These are phyloP conservation scores for Xenosphaeropsis pyriputrescens DNA, from an alignment of 2,329 filamentous ascomycete species.

Conservation along the genomic window DNA sequence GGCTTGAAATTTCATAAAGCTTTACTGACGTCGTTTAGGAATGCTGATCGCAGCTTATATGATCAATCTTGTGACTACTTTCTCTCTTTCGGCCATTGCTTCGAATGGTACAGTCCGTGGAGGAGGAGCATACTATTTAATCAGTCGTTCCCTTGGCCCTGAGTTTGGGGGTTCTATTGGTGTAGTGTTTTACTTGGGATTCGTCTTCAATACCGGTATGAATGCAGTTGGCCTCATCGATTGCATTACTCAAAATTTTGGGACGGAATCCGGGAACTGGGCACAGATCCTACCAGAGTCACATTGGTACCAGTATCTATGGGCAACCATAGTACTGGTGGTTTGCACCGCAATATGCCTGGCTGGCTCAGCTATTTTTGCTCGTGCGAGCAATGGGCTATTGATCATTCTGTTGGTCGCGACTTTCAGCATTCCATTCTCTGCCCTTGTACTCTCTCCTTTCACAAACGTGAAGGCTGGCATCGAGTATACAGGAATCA, in stretches of 20 bases:
- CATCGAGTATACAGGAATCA: constrained; percentile 68
- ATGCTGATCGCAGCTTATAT: constrained; percentile 63
- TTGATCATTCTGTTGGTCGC: constrained; percentile 56
- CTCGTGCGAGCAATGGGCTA: constrained; percentile 65
- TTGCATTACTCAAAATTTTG: constrained; percentile 66
- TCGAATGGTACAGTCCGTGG: constrained; percentile 82
- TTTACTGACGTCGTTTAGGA: constrained; percentile 27
- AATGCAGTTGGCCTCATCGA: constrained; percentile 79
- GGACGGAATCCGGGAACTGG: constrained; percentile 37
- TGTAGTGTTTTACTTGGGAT: constrained; percentile 81
- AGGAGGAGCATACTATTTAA: constrained; percentile 78
- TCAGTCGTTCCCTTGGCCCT: constrained; percentile 71
- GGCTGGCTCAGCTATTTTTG: constrained; percentile 66
- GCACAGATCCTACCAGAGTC: constrained; percentile 48
- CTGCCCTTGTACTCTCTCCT: constrained; percentile 51
- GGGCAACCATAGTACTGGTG: constrained; percentile 56
- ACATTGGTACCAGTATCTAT: constrained; percentile 65
- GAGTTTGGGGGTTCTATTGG: constrained; percentile 86
- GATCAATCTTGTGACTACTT: constrained; percentile 70
- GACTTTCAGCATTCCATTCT: constrained; percentile 70
- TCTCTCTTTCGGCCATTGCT: constrained; percentile 78
- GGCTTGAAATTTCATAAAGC: not conserved
- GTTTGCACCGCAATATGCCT: constrained; percentile 64
- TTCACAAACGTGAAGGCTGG: constrained; percentile 48
- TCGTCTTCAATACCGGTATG: constrained; percentile 73